Base-by-base conservation (phyloP, 2,329 filamentous ascomycete genomes). In the Monosporascus sp. region DNA sequence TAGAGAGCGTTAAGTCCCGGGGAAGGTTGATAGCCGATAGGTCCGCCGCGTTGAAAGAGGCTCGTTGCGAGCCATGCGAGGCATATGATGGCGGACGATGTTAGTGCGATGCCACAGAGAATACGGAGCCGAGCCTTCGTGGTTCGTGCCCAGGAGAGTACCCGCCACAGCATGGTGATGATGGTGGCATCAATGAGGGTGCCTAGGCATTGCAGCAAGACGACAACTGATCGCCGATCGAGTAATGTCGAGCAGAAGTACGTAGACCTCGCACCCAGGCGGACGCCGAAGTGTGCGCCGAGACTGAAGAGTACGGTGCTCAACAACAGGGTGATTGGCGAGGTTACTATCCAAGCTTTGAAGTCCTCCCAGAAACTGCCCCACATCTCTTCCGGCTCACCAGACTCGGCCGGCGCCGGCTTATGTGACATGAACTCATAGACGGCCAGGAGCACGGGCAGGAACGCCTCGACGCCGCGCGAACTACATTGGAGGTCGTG, bases 141-240 rank as follows among this genome's bases (percentile, higher is more conserved):
- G 0, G 76, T 79, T 41, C 75, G 72, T 1, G 75, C 69, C 78
- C 79, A 81, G 14, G 74, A 72, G 5, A 83, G 63, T 4, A 80
- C 68, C 37, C 78, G 74, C 79, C 80, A 82, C 2, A 73, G 55
- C 9, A 79, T 63, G n/a, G 79, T 61, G 20, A 77, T 60, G 50
- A 81, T 74, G 40, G 65, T 52, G 7, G 74, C 71, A 58, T 83
- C 79, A 5, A 79, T 65, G 22, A 73, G 54, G 18, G 82, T 62
- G 0, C 77, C 76, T 1, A 71, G 18, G 48, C 72, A 68, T 55
- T 82, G 80, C 7, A 76, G 58, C n/a, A 68, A 56, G 1, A 76
- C 57, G 1, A 74, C 65, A 18, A 63, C 63, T 5, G 65, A 60
- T 3, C 64, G 64, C 49, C 67, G 72, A 51, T 80, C 78, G 15